Evolutionary conservation across 108 stramenopile genomes (phyloP), one percentile per base, ranked within the genome.

Genomic region (Fistulifera pelliculosa): DNA sequence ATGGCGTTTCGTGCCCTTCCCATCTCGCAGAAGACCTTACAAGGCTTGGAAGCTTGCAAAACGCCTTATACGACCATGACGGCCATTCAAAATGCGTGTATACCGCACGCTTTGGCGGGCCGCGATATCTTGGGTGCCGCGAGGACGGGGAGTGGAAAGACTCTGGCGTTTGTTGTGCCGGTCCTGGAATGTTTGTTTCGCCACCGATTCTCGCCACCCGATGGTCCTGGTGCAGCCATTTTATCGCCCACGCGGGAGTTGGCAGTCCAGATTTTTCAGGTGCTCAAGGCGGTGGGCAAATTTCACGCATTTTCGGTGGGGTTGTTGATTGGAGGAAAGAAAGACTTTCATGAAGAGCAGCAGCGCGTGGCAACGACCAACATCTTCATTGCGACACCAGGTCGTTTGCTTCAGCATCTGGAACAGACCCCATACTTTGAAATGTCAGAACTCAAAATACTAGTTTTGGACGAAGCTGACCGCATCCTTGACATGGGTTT

Each of bases 381-480:
- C 58, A 90, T 98, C 52, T 54, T 99, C 31, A 79, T 99, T 42
- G 88, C 87, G 15, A 99, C 99, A 22, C 99, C 99, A 15, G 97
- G 99, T 17, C 65, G 99, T 21, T 63, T 98, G 24, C 64, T 98
- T 64, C 96, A 97, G 77, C 99, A 99, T 76, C 74, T 97, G 57
- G 97, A 99, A 70, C 94, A 97, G 62, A 98, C 97, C 27, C 89
- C 90, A 1, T 94, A 86, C 16, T 91, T 99, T 52, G 92, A 95
- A 65, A 79, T 84, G 0, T 70, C 74, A 43, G 52, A 73, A n/a
- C 55, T 99, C 12, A 76, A 83, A 58, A 75, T 97, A 49, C 65
- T 99, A 27, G 95, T 99, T 11, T 63, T 99, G 53, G 99, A 99
- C 60, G 99, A 99, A 74, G 97, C 97, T 3, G 99, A 99, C 70